Evolutionary conservation across 257 asterid genomes (phyloP).

Genomic region (Sherardia arvensis): DNA sequence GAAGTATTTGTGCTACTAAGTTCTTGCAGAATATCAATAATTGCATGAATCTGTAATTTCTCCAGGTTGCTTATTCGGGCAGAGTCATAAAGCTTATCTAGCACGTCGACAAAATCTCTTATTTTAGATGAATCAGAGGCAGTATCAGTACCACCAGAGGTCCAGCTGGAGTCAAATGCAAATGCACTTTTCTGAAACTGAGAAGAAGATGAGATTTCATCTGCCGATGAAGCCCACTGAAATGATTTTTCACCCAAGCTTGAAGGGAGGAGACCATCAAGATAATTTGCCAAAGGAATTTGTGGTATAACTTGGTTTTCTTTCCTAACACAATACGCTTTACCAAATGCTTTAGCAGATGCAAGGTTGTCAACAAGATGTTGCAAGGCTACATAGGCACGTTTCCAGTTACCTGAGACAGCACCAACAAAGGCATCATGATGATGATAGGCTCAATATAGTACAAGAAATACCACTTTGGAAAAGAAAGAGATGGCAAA

Average conservation of each 20-base stretch:
- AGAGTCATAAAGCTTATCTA: slow-evolving; percentile 43
- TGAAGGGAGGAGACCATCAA: slow-evolving; percentile 53
- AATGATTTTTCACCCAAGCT: slow-evolving; percentile 43
- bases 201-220: slow-evolving; percentile 21
- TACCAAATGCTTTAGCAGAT: slow-evolving; percentile 25
- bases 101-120: slow-evolving; percentile 44
- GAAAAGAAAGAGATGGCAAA: neutral
- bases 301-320: slow-evolving; percentile 35
- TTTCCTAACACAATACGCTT: slow-evolving; percentile 24
- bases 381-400: slow-evolving; percentile 68
- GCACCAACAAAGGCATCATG: neutral
- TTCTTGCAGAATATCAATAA: slow-evolving; percentile 68
- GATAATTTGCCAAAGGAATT: slow-evolving; percentile 63
- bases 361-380: slow-evolving; percentile 52
- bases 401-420: slow-evolving; percentile 72
- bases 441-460: neutral
- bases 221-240: slow-evolving; percentile 43
- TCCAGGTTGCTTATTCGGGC: slow-evolving; percentile 39
- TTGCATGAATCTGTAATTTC: slow-evolving; percentile 68
- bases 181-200: slow-evolving; percentile 38
- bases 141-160: slow-evolving; percentile 29
- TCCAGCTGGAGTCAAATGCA: slow-evolving; percentile 31
- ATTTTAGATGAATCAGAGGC: slow-evolving; percentile 29
- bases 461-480: neutral
- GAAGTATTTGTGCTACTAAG: slow-evolving; percentile 41